phyloP scores from a whole-genome alignment of 768 basidiomycete species.

The Russula olivacea region DNA sequence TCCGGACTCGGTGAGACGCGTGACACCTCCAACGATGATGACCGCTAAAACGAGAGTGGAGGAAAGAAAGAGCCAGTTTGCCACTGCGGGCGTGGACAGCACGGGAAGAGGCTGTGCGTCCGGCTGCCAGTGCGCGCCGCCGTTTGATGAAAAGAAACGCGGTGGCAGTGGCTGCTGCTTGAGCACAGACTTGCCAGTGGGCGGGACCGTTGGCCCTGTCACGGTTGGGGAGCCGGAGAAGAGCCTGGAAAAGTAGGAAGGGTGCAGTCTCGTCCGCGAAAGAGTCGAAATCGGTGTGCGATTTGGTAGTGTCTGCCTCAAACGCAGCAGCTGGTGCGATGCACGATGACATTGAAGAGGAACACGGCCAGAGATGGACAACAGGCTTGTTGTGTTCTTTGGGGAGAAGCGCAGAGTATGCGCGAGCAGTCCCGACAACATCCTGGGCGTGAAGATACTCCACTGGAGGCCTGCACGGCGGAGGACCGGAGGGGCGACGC shows the following conservation, averaged over 20 bases:
- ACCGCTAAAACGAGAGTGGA: slow-evolving; percentile 85
- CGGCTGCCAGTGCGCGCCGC: slow-evolving; percentile 17
- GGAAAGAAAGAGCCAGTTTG: slow-evolving; percentile 79
- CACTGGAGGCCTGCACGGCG: background rate
- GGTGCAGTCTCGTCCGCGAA: background rate
- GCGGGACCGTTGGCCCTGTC: background rate
- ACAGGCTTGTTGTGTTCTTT: background rate
- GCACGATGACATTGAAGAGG: background rate
- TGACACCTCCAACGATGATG: slow-evolving; percentile 93
- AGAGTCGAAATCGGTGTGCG: too few relatives aligned
- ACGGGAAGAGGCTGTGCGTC: slow-evolving; percentile 45
- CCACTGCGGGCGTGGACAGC: slow-evolving; percentile 64
- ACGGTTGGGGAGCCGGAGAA: background rate
- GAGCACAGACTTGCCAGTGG: slow-evolving; percentile 24
- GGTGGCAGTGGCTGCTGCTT: slow-evolving; percentile 23
- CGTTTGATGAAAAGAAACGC: slow-evolving; percentile 39
- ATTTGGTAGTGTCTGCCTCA: background rate
- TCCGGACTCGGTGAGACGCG: slow-evolving; percentile 94
- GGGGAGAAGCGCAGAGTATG: background rate
- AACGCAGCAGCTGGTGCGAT: background rate
- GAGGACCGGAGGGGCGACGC: background rate
- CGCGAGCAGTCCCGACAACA: background rate
- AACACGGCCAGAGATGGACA: background rate
- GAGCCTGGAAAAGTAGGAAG: background rate
- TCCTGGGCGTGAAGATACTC: background rate